A percentile compares a stretch with the other conserved stretches of the same genome.
Evolutionary conservation across 495 filamentous ascomycete genomes (phyloP).

Genomic region (Daldinia concentrica): DNA sequence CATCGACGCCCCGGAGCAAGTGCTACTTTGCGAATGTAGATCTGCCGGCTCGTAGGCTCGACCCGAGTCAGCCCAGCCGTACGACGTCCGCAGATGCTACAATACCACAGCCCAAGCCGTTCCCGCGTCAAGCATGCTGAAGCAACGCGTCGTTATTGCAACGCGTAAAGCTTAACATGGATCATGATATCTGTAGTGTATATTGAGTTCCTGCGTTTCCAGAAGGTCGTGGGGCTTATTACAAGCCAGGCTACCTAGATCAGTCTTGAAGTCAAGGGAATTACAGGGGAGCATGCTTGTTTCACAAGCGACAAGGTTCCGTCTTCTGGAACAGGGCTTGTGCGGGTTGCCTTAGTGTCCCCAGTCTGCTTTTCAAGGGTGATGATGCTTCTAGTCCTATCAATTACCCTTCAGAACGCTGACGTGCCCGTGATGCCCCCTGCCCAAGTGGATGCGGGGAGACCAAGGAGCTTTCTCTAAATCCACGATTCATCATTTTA

Average conservation of each 20-base stretch:
- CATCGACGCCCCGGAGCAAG: constrained; percentile 23
- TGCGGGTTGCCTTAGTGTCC: constrained; percentile 42
- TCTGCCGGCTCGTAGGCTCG: constrained; percentile 33
- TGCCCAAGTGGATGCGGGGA: constrained; percentile 42
- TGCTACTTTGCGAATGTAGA: constrained; percentile 39
- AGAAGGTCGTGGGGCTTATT: constrained; percentile 40
- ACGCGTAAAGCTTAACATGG: constrained; percentile 26
- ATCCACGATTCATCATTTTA: constrained; percentile 34
- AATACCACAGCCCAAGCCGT: constrained; percentile 3
- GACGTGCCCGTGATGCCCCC: constrained; percentile 43
- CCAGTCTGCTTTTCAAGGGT: constrained; percentile 33
- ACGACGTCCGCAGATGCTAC: constrained; percentile 17
- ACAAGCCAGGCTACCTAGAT: constrained; percentile 41
- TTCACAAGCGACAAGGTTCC: constrained; percentile 45
- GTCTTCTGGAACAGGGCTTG: constrained; percentile 46
- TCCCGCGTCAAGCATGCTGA: constrained; percentile 8
- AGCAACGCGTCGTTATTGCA: constrained; percentile 11
- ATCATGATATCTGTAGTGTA: constrained; percentile 25
- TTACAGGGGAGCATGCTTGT: constrained; percentile 47
- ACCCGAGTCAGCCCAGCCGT: constrained; percentile 28
- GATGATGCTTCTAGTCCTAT: constrained; percentile 34
- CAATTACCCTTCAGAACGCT: constrained; percentile 35
- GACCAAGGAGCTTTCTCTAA: constrained; percentile 29
- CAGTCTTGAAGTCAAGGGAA: constrained; percentile 45
- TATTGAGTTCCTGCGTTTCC: constrained; percentile 30